phyloP scores from a whole-genome alignment of 352 stramenopile genomes.

The Globisporangium echinulatum region DNA sequence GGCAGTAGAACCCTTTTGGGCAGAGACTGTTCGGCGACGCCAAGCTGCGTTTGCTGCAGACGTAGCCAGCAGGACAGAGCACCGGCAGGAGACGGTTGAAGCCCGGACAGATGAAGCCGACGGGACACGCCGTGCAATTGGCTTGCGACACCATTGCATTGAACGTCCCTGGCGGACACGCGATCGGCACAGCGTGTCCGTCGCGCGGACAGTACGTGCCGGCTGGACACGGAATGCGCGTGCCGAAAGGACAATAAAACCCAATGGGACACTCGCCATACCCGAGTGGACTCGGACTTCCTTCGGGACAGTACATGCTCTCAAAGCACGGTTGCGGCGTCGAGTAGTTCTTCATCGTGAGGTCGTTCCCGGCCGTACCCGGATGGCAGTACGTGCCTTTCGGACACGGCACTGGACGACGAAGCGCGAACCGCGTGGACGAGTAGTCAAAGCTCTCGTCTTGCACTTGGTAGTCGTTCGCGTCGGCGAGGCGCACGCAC shows the following conservation, averaged over 20 bases:
- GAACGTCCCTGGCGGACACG: conserved; percentile 90
- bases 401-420: conserved; percentile 84
- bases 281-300: conserved; percentile 71
- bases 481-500: conserved; percentile 84
- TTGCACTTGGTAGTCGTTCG: conserved; percentile 58
- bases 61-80: conserved; percentile 89
- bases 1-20: conserved; percentile 93
- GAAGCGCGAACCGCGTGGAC: conserved; percentile 60
- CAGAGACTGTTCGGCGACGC: conserved; percentile 90
- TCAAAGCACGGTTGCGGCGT: conserved; percentile 85
- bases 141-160: conserved; percentile 91
- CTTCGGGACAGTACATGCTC: conserved; percentile 90
- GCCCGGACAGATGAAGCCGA: conserved; percentile 92
- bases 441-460: conserved; percentile 87
- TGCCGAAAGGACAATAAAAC: conserved; percentile 91
- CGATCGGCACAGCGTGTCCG: conserved; percentile 77
- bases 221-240: conserved; percentile 82
- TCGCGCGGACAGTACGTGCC: conserved; percentile 89
- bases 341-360: conserved; percentile 86
- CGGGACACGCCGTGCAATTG: conserved; percentile 84
- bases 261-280: conserved; percentile 81
- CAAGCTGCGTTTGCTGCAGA: conserved; percentile 86
- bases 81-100: conserved; percentile 89
- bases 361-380: conserved; percentile 71
- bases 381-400: conserved; percentile 86